Evolutionary conservation across 2,329 filamentous ascomycete species (phyloP).

Genomic region (Penicillium sp.): DNA sequence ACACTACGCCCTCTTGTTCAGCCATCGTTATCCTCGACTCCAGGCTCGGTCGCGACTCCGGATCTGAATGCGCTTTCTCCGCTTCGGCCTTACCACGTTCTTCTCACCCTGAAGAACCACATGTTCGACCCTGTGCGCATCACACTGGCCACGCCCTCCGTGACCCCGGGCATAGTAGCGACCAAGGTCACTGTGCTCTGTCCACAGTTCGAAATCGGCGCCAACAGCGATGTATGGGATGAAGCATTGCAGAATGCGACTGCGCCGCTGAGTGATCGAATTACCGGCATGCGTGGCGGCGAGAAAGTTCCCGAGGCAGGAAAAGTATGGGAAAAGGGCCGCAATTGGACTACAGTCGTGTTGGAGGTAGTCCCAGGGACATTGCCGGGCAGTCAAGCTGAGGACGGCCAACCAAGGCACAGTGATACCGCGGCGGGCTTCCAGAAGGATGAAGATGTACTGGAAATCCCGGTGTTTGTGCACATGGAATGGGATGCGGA

Average conservation of each 20-base stretch:
- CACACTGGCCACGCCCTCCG: conserved; percentile 79
- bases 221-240: conserved; percentile 92
- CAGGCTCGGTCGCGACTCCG: conserved; percentile 25
- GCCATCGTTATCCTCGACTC: conserved; percentile 27
- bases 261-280: conserved; percentile 42
- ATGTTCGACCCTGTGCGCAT: conserved; percentile 90
- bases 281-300: conserved; percentile 43
- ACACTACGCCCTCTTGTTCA: conserved; percentile 62
- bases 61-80: conserved; percentile 52
- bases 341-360: conserved; percentile 94
- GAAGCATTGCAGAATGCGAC: conserved; percentile 69
- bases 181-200: conserved; percentile 89
- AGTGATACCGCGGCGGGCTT: conserved; percentile 32
- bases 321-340: conserved; percentile 92
- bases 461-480: conserved; percentile 95
- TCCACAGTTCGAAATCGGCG: conserved; percentile 89
- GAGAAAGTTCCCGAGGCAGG: conserved; percentile 73
- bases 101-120: conserved; percentile 90
- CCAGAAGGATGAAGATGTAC: conserved; percentile 60
- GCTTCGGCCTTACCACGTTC: conserved; percentile 67
- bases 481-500: conserved; percentile 84
- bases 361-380: conserved; percentile 77
- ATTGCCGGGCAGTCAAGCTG: conserved; percentile 34
- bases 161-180: conserved; percentile 73
- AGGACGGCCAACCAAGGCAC: conserved; percentile 31